Evolutionary conservation across 768 basidiomycete species (phyloP), one percentile per base, ranked within the genome.

Genomic region (Crucibulum laeve): DNA sequence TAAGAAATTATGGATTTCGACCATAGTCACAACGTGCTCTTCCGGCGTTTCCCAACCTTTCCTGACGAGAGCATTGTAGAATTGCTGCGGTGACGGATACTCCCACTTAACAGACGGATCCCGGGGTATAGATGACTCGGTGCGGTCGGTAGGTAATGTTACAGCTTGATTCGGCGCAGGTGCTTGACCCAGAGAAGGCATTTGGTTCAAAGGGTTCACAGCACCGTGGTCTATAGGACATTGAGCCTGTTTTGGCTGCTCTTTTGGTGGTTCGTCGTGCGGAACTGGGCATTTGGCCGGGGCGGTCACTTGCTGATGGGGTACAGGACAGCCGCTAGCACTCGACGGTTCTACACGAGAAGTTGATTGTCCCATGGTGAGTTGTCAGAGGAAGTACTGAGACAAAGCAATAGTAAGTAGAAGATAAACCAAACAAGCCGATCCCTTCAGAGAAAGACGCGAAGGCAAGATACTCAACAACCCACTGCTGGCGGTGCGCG

Each of bases 31-130:
- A 35, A 97, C 79, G 63, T 92, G 87, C 54, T 97, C 91, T 63
- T 94, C 93, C 0, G 93, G 92, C 2, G 96, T 95, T 64, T 95
- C 93, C 88, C 89, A 92, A 2, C 96, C 96, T 60, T 99, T 99
- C 49, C 92, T 71, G 7, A 91, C 91, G 11, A 99, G 75, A 0
- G 95, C 95, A 63, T 98, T 98, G 63, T 97, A 94, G 59, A 98
- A 97, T 61, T 97, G 94, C 63, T 98, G 95, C 7, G 94, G 91
- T 2, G 87, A 91, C 2, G 95, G 95, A 64, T 98, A 98, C 59
- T 96, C 93, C 95, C 95, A 97, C 36, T 71, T 76, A 8, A 57
- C 61, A 1, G 63, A 58, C 3, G 56, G 53, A 44, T 81, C 69
- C 39, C 93, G 82, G 4, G 91, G 92, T 57, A 99, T 99, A 2